Percentiles rank a stretch among this genome's conserved stretches.
Conservation (phyloP, 176 grass and related monocot species). For the Musa acuminata region DNA sequence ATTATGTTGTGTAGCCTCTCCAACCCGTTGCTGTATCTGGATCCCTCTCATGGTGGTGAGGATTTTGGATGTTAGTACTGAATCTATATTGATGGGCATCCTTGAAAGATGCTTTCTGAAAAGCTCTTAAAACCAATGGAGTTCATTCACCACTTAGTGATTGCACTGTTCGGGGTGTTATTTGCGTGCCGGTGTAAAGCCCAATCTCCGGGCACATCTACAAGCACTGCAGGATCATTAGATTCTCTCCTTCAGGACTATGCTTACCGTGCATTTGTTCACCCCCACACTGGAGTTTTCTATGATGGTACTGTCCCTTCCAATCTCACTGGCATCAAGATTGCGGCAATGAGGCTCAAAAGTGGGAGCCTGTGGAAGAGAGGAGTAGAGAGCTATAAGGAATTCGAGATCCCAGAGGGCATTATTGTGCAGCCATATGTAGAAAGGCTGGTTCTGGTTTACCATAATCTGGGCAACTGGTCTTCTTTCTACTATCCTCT, state of each 20-base stretch:
- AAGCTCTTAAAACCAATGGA: conserved; percentile 15
- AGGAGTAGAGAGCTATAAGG: conserved; percentile 40
- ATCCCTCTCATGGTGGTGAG: neutral
- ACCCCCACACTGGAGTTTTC: conserved; percentile 53
- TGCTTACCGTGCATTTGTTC: conserved; percentile 49
- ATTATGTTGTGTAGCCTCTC: neutral
- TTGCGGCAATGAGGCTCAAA: conserved; percentile 55
- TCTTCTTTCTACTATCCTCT: conserved; percentile 57
- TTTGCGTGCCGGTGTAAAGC: conserved; percentile 18
- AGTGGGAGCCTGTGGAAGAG: conserved; percentile 61
- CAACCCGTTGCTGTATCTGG: neutral
- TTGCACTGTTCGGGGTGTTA: conserved; percentile 16
- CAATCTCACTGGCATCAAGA: conserved; percentile 52
- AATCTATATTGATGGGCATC: neutral
- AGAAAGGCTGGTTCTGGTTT: conserved; percentile 64
- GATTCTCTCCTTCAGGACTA: conserved; percentile 72
- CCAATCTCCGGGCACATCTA: conserved; percentile 17
- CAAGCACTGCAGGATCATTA: conserved; percentile 25
- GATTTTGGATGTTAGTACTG: neutral
- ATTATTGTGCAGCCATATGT: conserved; percentile 68
- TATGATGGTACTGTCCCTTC: conserved; percentile 47
- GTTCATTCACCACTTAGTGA: conserved; percentile 17
- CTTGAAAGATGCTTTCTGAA: neutral
- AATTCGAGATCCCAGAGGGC: conserved; percentile 48
- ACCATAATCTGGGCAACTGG: conserved; percentile 50